Conservation (phyloP, 495 filamentous ascomycete genomes). For the Neurospora sp. region DNA sequence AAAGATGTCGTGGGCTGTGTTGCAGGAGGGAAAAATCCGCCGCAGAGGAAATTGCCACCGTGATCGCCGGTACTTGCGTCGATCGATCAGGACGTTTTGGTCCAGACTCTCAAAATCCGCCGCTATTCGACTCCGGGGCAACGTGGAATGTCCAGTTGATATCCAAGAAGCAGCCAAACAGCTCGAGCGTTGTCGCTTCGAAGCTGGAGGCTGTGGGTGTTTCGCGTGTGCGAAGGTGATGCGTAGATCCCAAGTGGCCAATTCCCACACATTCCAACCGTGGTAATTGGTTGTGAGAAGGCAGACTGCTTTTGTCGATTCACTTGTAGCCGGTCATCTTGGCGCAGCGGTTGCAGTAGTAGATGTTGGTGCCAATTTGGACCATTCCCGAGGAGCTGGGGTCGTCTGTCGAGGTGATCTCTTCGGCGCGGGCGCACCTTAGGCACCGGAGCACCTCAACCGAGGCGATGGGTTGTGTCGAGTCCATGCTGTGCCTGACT, state of each 20-base stretch:
- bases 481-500: slow-evolving; percentile 32
- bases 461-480: slow-evolving; percentile 30
- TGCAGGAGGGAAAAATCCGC: not conserved
- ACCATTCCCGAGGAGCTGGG: slow-evolving; percentile 46
- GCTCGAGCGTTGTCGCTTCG: not conserved
- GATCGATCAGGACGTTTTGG: not conserved
- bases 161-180: not conserved
- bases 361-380: slow-evolving; percentile 65
- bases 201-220: not conserved
- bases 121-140: not conserved
- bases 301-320: slow-evolving; percentile 13
- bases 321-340: slow-evolving; percentile 62
- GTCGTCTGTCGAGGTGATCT: slow-evolving; percentile 46
- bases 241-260: not conserved
- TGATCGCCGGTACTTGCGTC: not conserved
- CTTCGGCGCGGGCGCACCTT: slow-evolving; percentile 44
- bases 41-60: not conserved
- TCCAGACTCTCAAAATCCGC: not conserved
- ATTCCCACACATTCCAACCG: not conserved
- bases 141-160: not conserved
- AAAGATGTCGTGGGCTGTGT: not conserved
- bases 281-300: not conserved
- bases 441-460: slow-evolving; percentile 46
- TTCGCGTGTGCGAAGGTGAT: not conserved
- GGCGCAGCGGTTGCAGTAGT: slow-evolving; percentile 69